Evolutionary conservation across 805 yeast genomes (phyloP), one percentile per base, ranked within the genome.

Genomic region (Starmerella tilneyi): DNA sequence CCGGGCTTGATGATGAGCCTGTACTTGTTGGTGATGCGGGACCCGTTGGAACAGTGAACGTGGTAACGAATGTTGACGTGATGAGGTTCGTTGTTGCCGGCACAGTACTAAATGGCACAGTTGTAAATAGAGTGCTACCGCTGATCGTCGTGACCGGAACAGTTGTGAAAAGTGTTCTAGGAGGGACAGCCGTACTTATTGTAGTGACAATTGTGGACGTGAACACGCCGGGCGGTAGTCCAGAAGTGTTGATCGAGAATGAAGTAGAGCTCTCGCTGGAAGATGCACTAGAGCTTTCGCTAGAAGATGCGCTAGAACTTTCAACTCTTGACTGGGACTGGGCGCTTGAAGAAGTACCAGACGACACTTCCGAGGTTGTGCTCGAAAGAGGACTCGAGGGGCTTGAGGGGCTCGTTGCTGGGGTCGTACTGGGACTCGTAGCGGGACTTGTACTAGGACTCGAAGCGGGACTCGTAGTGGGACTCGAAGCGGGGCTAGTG

Each of bases 401-500:
- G 13, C 17, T 6, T 20, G n/a, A 7, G 13, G 28, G 24, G 6
- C 8, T 11, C 5, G 43, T 16, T 9, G 28, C 20, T 15, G 26
- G 6, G 12, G 45, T 16, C 15, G 35, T 12, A 24, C 32, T 16
- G 9, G 45, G n/a, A 17, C 32, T 17, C 3, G 41, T 11, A 16
- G 29, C n/a, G 6, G 34, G 4, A 12, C 12, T 5, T 7, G 21
- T 6, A 37, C 28, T 15, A 5, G 35, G 20, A n/a, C 33, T n/a
- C 4, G 33, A 12, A 4, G 21, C 39, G 23, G 30, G 17, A 8
- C 23, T 13, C 11, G 39, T 17, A 4, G 24, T 24, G 22, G 26
- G 9, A 7, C 32, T 23, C 15, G 45, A 17, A 16, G 45, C 24
- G 9, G 46, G 17, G n/a, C 23, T 28, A 20, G 41, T n/a, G 21